Evolutionary conservation across 257 asterid species (phyloP).

Genomic region (Galeopsis tetrahit): DNA sequence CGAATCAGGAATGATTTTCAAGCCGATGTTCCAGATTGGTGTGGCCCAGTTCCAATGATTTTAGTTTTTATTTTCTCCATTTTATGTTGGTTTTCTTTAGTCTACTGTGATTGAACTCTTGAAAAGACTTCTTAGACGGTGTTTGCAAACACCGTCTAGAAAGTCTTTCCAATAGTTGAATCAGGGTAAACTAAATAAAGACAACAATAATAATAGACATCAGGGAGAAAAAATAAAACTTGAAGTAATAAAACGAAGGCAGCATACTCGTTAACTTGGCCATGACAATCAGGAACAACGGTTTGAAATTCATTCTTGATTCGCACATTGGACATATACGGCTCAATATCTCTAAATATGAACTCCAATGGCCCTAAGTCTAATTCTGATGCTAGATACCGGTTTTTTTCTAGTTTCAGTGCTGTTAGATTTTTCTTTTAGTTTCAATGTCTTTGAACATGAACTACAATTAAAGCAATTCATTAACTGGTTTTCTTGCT

Average conservation of each 20-base stretch:
- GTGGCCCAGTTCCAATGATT: no score
- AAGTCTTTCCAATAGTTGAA: constrained; percentile 25
- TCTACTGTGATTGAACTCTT: neutral
- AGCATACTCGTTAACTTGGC: constrained; percentile 72
- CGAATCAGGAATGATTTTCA: constrained; percentile 76
- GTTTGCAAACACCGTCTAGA: no score
- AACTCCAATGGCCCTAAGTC: constrained; percentile 56
- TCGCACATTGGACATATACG: constrained; percentile 63
- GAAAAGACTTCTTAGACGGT: no score
- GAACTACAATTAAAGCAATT: constrained; percentile 74
- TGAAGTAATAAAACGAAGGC: constrained; percentile 2
- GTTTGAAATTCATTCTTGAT: constrained; percentile 78
- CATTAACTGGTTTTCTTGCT: constrained; percentile 58
- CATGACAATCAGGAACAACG: constrained; percentile 71
- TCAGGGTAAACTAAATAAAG: neutral
- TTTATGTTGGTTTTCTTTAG: neutral
- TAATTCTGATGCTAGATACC: constrained; percentile 38
- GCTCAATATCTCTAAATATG: constrained; percentile 64
- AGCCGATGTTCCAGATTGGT: constrained; percentile 77
- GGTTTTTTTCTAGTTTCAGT: constrained; percentile 41
- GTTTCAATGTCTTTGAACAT: constrained; percentile 77
- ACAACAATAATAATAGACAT: neutral
- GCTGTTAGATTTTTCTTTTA: no score
- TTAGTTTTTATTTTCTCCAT: no score
- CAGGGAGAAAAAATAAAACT: neutral